Evolutionary conservation across 495 filamentous ascomycete genomes (phyloP), one percentile per base, ranked within the genome.

Genomic region (Barbatosphaeria neglecta): DNA sequence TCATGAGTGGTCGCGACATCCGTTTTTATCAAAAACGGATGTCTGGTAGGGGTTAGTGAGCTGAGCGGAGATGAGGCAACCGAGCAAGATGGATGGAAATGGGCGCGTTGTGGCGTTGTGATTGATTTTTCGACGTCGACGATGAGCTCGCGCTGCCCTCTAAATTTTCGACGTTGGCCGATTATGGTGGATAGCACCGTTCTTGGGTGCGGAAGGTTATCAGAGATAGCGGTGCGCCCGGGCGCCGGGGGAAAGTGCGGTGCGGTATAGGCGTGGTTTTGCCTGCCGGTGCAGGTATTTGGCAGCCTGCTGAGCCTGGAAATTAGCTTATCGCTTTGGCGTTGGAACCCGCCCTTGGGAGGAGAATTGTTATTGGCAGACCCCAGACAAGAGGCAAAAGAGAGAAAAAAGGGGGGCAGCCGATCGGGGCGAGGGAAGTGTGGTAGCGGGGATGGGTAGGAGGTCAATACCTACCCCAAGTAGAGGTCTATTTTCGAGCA

Each of bases 1-100:
- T 67, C 72, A 74, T 68, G 62, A 56, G 62, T 65, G 59, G 63
- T 60, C 49, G 73, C 70, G 69, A 75, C 72, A 78, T 76, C 73
- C 72, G 75, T 74, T 76, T 74, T 59, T 57, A 57, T 60, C 59
- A 53, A 65, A 75, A 76, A 74, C 68, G 70, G 67, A 71, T 64
- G 67, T 45, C 49, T 43, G 41, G 55, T 49, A 53, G 46, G 43
- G 57, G 48, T 46, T 56, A 65, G 57, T 53, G 53, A 51, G 44
- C 50, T 44, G 43, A 31, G 20, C 11, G 43, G 58, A 65, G 61
- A 67, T 60, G 64, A 47, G 55, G 44, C 31, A 20, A 4, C 44
- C 44, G 41, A 62, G 73, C 51, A 49, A 44, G 64, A 59, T 44
- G 51, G 79, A 84, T 80, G 70, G 57, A 80, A 75, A 61, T 42